Conservation (phyloP, 257 asterid species). For the Solanum appendiculatum region DNA sequence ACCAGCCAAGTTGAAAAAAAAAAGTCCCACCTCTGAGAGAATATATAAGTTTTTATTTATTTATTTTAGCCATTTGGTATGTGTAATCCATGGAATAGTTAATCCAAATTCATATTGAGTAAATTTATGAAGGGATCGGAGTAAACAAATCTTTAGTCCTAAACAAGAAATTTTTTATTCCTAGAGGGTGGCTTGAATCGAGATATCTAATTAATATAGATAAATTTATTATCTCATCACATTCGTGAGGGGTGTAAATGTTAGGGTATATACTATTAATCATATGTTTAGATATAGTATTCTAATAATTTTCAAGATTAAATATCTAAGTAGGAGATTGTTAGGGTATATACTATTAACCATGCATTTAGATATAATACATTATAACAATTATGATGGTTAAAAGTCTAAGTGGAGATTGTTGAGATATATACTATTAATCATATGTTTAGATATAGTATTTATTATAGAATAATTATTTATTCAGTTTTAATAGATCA, state of each 20-base stretch:
- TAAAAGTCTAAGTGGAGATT: no score
- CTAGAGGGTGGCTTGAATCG: accelerated
- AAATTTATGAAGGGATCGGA: not conserved
- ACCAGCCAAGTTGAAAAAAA: not conserved
- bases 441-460: no score
- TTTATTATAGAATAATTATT: no score
- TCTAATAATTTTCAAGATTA: no score
- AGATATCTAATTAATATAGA: not conserved
- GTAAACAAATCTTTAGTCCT: not conserved
- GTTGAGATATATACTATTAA: no score
- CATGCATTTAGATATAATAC: no score
- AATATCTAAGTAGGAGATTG: no score
- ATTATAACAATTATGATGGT: no score
- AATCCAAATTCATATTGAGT: not conserved
- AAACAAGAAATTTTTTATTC: not conserved
- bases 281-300: no score
- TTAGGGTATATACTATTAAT: no score
- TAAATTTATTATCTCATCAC: accelerated
- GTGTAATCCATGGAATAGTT: accelerated
- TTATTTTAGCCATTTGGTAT: not conserved
- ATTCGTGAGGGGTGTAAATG: accelerated
- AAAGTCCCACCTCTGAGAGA: not conserved
- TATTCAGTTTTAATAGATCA: no score
- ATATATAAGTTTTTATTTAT: not conserved
- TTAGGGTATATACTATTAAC: no score